These are phyloP conservation scores for Boletus sensibilis DNA, from an alignment of 768 basidiomycete species.

Conservation along the genomic window DNA sequence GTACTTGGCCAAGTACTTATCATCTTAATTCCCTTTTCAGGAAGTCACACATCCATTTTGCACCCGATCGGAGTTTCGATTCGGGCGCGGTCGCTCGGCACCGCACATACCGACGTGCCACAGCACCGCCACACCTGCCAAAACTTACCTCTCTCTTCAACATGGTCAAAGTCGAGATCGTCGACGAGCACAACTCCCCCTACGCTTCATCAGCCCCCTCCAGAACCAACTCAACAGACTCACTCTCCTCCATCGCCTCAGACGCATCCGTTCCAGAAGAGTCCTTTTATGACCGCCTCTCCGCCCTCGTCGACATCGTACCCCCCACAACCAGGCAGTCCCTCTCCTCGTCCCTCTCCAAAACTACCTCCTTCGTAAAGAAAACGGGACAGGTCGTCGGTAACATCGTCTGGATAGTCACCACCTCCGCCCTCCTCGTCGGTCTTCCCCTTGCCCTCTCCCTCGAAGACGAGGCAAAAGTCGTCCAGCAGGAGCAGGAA, in stretches of 20 bases:
- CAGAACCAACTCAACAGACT: conserved; percentile 62
- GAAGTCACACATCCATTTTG: conserved; percentile 1
- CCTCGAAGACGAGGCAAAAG: conserved; percentile 94
- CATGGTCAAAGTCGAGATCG: conserved; percentile 95
- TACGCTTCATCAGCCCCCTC: conserved; percentile 77
- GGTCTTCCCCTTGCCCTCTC: conserved; percentile 90
- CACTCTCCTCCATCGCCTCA: conserved; percentile 79
- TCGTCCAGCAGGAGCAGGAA: conserved; percentile 92
- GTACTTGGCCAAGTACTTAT: conserved; percentile 29
- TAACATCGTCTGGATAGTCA: conserved; percentile 91
- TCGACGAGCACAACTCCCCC: conserved; percentile 74
- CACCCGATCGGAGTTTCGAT: conserved; percentile 28
- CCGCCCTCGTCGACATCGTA: conserved; percentile 93
- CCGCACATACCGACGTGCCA: conserved; percentile 24
- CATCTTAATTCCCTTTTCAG: conserved; percentile 9
- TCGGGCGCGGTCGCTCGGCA: conserved; percentile 23
- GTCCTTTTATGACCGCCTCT: conserved; percentile 81
- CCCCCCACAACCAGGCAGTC: conserved; percentile 84
- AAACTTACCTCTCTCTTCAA: conserved; percentile 9
- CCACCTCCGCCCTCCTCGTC: conserved; percentile 90
- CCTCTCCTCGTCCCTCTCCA: conserved; percentile 59
- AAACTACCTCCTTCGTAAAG: conserved; percentile 63
- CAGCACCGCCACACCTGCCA: conserved; percentile 17
- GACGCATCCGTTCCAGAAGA: conserved; percentile 71
- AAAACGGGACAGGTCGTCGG: conserved; percentile 72